phyloP scores from a whole-genome alignment of 805 yeast genomes.

The Starmera quercuum region DNA sequence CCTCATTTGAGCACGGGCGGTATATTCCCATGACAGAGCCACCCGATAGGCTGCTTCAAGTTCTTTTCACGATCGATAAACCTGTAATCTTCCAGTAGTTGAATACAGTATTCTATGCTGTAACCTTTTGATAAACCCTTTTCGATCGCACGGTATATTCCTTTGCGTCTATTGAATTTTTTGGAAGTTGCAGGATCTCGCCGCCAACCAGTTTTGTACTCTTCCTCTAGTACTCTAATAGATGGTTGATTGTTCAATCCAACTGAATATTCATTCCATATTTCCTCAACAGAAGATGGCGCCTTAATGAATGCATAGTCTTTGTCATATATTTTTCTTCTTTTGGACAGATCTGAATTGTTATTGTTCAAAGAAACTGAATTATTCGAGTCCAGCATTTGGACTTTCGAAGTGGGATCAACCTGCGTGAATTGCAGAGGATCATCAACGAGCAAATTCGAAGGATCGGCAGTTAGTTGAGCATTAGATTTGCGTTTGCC shows the following conservation, averaged over 20 bases:
- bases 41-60: conserved; percentile 36
- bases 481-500: not conserved
- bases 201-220: conserved; percentile 49
- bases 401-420: no score
- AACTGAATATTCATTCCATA: conserved; percentile 50
- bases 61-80: conserved; percentile 32
- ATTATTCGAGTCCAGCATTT: no score
- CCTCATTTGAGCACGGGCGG: conserved; percentile 19
- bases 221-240: conserved; percentile 37
- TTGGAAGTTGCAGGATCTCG: conserved; percentile 45
- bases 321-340: conserved; percentile 22
- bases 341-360: conserved; percentile 8
- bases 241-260: conserved; percentile 48
- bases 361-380: no score
- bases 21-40: conserved; percentile 33
- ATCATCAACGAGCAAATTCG: no score
- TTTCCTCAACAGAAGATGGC: conserved; percentile 39
- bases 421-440: no score
- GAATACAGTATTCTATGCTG: conserved; percentile 32
- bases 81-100: conserved; percentile 39
- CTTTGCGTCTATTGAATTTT: conserved; percentile 45
- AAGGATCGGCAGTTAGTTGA: not conserved
- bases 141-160: conserved; percentile 48
- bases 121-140: conserved; percentile 38
- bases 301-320: conserved; percentile 32